A percentile compares a stretch with the other conserved stretches of the same genome.
Conservation (phyloP, 208 protist species). For the Endotrypanum monterogeii region DNA sequence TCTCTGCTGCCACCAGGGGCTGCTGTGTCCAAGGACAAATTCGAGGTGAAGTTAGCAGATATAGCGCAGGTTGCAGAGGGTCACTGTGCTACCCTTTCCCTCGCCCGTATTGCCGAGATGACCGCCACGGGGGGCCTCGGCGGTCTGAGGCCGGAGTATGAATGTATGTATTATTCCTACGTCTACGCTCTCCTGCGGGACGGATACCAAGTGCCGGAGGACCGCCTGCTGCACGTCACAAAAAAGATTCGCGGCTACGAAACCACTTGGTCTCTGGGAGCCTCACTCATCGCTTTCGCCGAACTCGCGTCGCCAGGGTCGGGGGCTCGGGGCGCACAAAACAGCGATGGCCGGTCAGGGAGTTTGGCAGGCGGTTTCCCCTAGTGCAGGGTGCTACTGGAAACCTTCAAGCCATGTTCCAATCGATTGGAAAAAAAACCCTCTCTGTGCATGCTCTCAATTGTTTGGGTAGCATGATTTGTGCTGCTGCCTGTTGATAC, state of each 20-base stretch:
- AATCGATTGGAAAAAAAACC: too few species aligned
- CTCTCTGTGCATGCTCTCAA: too few species aligned
- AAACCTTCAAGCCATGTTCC: not conserved
- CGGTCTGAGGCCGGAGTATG: constrained; percentile 47
- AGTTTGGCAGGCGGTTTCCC: not conserved
- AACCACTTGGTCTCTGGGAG: constrained; percentile 79
- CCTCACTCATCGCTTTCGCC: constrained; percentile 48
- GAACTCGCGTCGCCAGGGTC: not conserved
- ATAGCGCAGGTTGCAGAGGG: constrained; percentile 24
- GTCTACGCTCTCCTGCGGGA: constrained; percentile 65
- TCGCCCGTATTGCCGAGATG: constrained; percentile 24
- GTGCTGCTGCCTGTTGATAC: too few species aligned
- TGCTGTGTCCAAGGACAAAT: constrained; percentile 27
- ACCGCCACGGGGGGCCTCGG: constrained; percentile 3
- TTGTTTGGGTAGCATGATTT: too few species aligned
- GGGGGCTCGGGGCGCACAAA: too few species aligned
- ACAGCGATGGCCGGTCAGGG: too few species aligned
- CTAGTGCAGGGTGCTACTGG: not conserved
- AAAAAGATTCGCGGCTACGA: constrained; percentile 88
- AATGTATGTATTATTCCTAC: constrained; percentile 83
- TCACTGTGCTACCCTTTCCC: constrained; percentile 29
- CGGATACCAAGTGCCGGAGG: constrained; percentile 55
- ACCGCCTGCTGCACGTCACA: constrained; percentile 59
- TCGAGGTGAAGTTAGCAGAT: constrained; percentile 27
- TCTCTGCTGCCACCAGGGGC: constrained; percentile 6